Evolutionary conservation across 2,329 filamentous ascomycete genomes (phyloP), one percentile per base, ranked within the genome.

Genomic region (Leptographium procerum): DNA sequence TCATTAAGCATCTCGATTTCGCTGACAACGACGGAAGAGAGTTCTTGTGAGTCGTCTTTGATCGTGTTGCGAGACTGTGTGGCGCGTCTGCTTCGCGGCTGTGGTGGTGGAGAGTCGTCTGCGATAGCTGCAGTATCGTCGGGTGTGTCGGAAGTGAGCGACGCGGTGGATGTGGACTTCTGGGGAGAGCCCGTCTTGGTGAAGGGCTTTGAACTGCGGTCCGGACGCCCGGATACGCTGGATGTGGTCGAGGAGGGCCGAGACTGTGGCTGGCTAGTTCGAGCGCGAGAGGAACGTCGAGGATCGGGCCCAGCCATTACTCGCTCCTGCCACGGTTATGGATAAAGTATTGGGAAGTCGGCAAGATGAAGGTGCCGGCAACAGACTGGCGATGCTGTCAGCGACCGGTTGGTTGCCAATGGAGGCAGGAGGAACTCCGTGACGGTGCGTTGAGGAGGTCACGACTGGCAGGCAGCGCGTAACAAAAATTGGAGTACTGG

Each of bases 261-360:
- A 66, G 86, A 84, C 73, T 84, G 82, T 68, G 85, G 81, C 77
- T 91, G 88, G 66, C 84, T 84, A 70, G 81, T 83, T 74, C 89
- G 88, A 77, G 90, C 90, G 81, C 92, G 86, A 73, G 91, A 94
- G 69, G 91, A 96, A 71, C 92, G 89, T 75, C 92, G 87, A 71
- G 88, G 89, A 70, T 87, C 82, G 66, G 75, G 75, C 69, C 77
- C 80, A 77, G 81, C 80, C 81, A 82, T 82, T 77, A 75, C 76
- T 71, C 66, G 68, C 69, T 65, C 67, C 68, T 61, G 64, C 60
- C 60, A 65, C 34, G 26, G 19, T 9, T 3, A 40, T 33, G 4
- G 45, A 48, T 9, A 26, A 13, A 36, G 48, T 13, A 8, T n/a
- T 24, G 34, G 28, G 19, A 57, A 19, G 36, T 29, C 63, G 64